phyloP scores from a whole-genome alignment of 2,329 filamentous ascomycete species.

The Tolypocladium amazonense region DNA sequence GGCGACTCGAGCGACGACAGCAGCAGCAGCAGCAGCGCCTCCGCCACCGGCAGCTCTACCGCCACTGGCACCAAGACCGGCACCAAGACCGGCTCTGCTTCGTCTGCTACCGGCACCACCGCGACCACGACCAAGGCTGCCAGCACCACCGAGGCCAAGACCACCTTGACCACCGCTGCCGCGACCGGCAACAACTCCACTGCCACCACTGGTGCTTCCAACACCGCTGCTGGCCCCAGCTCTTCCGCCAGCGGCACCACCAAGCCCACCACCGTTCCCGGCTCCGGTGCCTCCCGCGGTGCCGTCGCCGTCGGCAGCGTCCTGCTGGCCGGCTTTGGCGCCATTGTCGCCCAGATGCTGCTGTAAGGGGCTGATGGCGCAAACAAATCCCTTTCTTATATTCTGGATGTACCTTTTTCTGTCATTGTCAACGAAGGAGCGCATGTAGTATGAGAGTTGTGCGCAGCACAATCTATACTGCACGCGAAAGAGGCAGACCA shows the following conservation, averaged over 20 bases:
- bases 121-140: constrained; percentile 4
- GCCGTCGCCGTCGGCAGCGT: constrained; percentile 12
- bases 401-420: constrained; percentile 15
- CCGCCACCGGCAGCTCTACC: background rate
- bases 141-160: constrained; percentile 8
- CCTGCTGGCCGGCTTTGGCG: constrained; percentile 15
- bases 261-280: constrained; percentile 9
- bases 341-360: constrained; percentile 19
- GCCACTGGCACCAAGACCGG: constrained; percentile 3
- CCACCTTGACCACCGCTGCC: constrained; percentile 9
- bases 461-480: constrained; percentile 2
- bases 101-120: constrained; percentile 1
- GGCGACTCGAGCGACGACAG: constrained; percentile 18
- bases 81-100: background rate
- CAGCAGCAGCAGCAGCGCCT: constrained; percentile 2
- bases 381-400: constrained; percentile 1
- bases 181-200: constrained; percentile 6
- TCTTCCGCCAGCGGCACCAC: constrained; percentile 6
- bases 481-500: constrained; percentile 15
- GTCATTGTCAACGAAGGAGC: constrained; percentile 8
- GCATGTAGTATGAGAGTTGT: constrained; percentile 13
- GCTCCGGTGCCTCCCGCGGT: constrained; percentile 15
- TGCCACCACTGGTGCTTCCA: constrained; percentile 3
- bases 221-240: constrained; percentile 2
- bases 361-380: constrained; percentile 9